These are phyloP conservation scores for Mucor circinelloides DNA, from an alignment of 371 early-diverging fungal genomes.

Conservation along the genomic window DNA sequence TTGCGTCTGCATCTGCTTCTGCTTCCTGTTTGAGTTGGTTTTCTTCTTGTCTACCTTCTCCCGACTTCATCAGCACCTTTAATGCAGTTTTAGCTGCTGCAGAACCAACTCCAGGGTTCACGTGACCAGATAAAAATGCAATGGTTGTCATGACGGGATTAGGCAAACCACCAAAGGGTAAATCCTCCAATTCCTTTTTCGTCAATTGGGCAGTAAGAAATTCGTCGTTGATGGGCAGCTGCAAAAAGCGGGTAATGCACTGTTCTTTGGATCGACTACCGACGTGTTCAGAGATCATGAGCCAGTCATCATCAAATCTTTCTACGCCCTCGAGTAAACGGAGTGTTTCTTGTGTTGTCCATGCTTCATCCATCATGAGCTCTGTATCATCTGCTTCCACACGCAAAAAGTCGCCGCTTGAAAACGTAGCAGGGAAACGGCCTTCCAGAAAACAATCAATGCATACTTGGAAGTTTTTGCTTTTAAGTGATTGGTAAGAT, in stretches of 20 bases:
- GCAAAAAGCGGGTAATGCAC: slow-evolving; percentile 94
- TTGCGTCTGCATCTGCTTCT: not conserved
- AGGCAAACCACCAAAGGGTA: slow-evolving; percentile 40
- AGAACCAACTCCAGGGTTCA: slow-evolving; percentile 53
- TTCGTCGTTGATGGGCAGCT: slow-evolving; percentile 86
- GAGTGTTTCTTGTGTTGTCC: slow-evolving; percentile 95
- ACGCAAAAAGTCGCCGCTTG: slow-evolving; percentile 48
- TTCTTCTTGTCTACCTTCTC: slow-evolving; percentile 4
- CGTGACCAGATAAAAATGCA: slow-evolving; percentile 45
- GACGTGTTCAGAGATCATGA: slow-evolving; percentile 92
- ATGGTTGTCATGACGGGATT: slow-evolving; percentile 54
- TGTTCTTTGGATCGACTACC: slow-evolving; percentile 92
- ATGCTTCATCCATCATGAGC: slow-evolving; percentile 52
- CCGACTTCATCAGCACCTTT: slow-evolving; percentile 31
- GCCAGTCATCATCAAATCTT: slow-evolving; percentile 97
- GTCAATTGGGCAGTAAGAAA: slow-evolving; percentile 33
- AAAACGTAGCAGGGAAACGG: slow-evolving; percentile 35
- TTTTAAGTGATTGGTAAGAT: slow-evolving; percentile 44
- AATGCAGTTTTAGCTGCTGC: slow-evolving; percentile 49
- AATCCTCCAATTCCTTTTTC: slow-evolving; percentile 31
- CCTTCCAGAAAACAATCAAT: slow-evolving; percentile 49
- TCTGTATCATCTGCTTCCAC: slow-evolving; percentile 28
- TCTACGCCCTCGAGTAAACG: slow-evolving; percentile 96
- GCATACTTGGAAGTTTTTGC: slow-evolving; percentile 36
- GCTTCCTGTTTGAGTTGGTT: not conserved